phyloP scores from a whole-genome alignment of 768 basidiomycete species.

The Brasilioporus rufonigricans region DNA sequence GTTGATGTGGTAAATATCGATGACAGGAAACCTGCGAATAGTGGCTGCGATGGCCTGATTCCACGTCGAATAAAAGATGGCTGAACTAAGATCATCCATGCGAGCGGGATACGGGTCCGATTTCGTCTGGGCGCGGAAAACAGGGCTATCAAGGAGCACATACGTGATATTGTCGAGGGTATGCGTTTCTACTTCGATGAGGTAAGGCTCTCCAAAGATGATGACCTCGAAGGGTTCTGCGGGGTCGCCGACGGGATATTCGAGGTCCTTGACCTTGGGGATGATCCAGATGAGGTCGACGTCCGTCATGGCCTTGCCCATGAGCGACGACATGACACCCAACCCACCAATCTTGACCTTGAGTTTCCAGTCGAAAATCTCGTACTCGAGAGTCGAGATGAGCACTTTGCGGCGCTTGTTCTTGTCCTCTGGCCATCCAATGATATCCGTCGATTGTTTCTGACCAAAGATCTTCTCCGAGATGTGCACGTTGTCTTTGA shows the following conservation, averaged over 20 bases:
- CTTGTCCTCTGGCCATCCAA: slow-evolving; percentile 97
- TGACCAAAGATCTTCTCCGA: slow-evolving; percentile 71
- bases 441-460: slow-evolving; percentile 66
- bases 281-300: slow-evolving; percentile 93
- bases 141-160: slow-evolving; percentile 90
- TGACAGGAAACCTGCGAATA: slow-evolving; percentile 78
- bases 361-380: slow-evolving; percentile 95
- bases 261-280: slow-evolving; percentile 92
- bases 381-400: slow-evolving; percentile 92
- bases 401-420: slow-evolving; percentile 88
- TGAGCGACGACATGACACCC: slow-evolving; percentile 95
- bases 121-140: slow-evolving; percentile 96
- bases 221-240: slow-evolving; percentile 94
- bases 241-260: slow-evolving; percentile 89
- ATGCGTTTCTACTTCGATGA: slow-evolving; percentile 95
- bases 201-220: slow-evolving; percentile 93
- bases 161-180: slow-evolving; percentile 93
- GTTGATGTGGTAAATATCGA: slow-evolving; percentile 94
- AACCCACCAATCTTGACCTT: slow-evolving; percentile 98
- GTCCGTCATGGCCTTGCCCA: slow-evolving; percentile 98
- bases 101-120: slow-evolving; percentile 94
- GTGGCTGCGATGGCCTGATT: slow-evolving; percentile 95
- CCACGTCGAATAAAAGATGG: slow-evolving; percentile 98
- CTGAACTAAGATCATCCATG: slow-evolving; percentile 95
- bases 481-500: slow-evolving; percentile 61